Base-by-base conservation (phyloP, 441 rosid genomes). In the Euphorbia corollata region DNA sequence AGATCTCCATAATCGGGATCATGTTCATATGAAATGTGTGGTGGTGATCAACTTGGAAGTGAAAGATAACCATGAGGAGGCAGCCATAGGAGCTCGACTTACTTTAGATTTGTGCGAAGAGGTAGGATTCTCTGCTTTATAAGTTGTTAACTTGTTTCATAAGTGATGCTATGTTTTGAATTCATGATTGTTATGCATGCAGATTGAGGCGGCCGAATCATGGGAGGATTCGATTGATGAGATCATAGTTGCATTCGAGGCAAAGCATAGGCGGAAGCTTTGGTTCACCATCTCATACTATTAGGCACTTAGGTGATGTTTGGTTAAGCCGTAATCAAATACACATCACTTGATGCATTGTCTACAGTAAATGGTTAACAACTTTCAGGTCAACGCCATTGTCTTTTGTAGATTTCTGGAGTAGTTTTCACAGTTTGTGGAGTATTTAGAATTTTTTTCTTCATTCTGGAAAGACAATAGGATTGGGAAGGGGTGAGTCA, bases 51-150 rank as follows among this genome's bases (percentile, higher is more conserved):
- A 92, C 84, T 78, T 92, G 81, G 98, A 92, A 73, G 98, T 92
- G 38, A 92, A 90, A 83, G 98, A 92, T 69, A 92, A 88, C 80
- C 98, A 92, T 24, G 97, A 92, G 72, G 98, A 90, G 78, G 98
- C 96, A 55, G 97, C 98, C 8, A 68, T 81, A 7, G 98, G 98
- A 66, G 98, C 84, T 69, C 86, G 86, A 53, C 90, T 86, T 47
- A 78, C 93, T 59, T 77, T 88, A 72, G 97, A 92, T 71, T 85
- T 92, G 57, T 92, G 98, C 79, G 90, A 83, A 78, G 89, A 86
- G 88, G 95, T 88, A 38, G 48, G 64, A 39, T 68, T 8, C 30
- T 66, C 15, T 48, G 10, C 38, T 11, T 48, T 12, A 5, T 27
- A 9, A n/a, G 4, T 53, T 45, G 4, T 23, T 43, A 3, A 27